Base-by-base conservation (phyloP, 805 yeast species). In the Ogataea kodamae region DNA sequence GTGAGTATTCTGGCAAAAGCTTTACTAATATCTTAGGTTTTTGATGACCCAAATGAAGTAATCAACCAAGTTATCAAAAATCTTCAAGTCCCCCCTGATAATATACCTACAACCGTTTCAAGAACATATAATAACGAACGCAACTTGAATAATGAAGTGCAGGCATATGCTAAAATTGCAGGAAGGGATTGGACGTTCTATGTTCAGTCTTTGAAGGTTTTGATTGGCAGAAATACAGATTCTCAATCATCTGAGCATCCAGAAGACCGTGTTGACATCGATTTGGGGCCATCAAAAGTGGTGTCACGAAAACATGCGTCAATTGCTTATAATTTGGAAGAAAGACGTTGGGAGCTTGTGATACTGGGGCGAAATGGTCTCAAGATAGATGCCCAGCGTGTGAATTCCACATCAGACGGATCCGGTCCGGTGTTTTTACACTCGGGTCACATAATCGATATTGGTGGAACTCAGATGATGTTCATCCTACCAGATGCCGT, bases 391-490 rank as follows among this genome's bases (percentile, higher is more conserved):
- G 84, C 86, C 18, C 61, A 57, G n/a, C 65, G 75, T 47, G 40
- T 58, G n/a, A 55, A 50, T 26, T 59, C 70, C 25, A 55, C 65
- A 23, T 52, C 58, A 18, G 60, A 59, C 17, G 67, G 65, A 7
- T 49, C 55, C 9, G 48, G 45, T 0, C 68, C 72, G 3, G 70
- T 80, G 9, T 71, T 78, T 9, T 69, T 92, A 36, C 71, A 73
- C 33, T 81, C 94, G 2, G 98, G 98, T n/a, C 84, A 90, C 25
- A 77, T 92, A 11, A 62, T 92, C 37, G 99, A 92, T 51, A 79
- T 92, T 28, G 97, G 97, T 11, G 97, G 97, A 5, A 88, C 96
- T 8, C 97, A 92, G 61, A 92, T 92, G 97, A 90, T 92, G 95
- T 92, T 92, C 55, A 92, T 92, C 22, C 67, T 92, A 46, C 99